phyloP scores from a whole-genome alignment of 306 rosid genomes.

The Cercis canadensis region DNA sequence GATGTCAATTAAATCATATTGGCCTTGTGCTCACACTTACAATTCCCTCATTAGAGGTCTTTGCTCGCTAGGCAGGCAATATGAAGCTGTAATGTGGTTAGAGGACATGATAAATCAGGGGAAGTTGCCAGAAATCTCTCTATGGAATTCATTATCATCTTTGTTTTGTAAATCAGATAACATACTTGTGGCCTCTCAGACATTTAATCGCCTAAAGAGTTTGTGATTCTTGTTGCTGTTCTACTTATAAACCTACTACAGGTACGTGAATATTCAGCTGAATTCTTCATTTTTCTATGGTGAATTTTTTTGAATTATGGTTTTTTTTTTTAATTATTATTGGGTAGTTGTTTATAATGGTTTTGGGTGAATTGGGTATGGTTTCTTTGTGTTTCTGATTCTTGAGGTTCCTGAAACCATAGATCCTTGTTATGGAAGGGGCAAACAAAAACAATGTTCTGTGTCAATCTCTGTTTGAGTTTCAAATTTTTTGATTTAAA shows the following conservation, averaged over 20 bases:
- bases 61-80: constrained; percentile 51
- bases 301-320: no score
- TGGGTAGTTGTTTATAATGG: not conserved
- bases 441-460: no score
- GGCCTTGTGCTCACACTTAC: constrained; percentile 52
- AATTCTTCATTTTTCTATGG: not conserved
- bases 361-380: no score
- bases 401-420: not conserved
- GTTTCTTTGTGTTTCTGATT: not conserved
- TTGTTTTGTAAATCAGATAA: constrained; percentile 41
- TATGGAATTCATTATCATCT: constrained; percentile 48
- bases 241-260: not conserved
- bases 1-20: constrained; percentile 57
- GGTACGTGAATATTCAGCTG: not conserved
- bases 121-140: constrained; percentile 48
- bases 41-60: constrained; percentile 56
- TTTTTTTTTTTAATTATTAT: no score
- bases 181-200: constrained; percentile 29
- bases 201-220: constrained; percentile 37
- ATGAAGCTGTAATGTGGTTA: constrained; percentile 62
- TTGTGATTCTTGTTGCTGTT: constrained; percentile 38
- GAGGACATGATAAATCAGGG: constrained; percentile 68
- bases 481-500: no score
- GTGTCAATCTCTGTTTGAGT: no score
- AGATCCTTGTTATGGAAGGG: not conserved